Evolutionary conservation across 1,284 basidiomycete genomes (phyloP), one percentile per base, ranked within the genome.

Genomic region (Schizophyllum commune): DNA sequence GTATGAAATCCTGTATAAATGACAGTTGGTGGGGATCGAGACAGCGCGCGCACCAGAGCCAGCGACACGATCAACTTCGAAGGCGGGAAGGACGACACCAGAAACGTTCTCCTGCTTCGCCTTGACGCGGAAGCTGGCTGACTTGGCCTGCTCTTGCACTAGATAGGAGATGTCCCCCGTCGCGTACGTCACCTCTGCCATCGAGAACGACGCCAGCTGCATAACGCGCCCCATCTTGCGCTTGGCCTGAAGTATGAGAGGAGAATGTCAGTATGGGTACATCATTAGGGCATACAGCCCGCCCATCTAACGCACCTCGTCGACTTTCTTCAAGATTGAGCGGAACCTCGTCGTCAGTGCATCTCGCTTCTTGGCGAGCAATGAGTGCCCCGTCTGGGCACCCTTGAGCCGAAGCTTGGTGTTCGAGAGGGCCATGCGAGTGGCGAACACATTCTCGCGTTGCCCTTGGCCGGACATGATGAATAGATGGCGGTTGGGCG

Each of bases 181-280:
- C 39, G 95, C 88, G 76, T 99, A 99, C 32, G 94, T 95, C 64
- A 99, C 97, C 74, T 99, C 97, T 0, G 97, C 97, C 75, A 99
- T 89, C 53, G 94, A 96, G 82, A 99, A 98, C 55, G 96, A 97
- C 17, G 97, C 97, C 58, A 97, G 82, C 74, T 99, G 97, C 88
- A 99, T 97, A 32, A 99, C 96, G 65, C 91, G 83, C 52, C 97
- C 97, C 97, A 99, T 99, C 79, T 98, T 95, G 63, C 95, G 87
- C 76, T 99, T 99, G 17, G 97, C 96, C 93, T 96, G 55, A 52
- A 47, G 21, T 13, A 53, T 17, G 58, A 62, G 15, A 56, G 61
- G n/a, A 47, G 27, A 5, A 27, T 27, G 27, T 27, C 27, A 27
- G 27, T 27, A 27, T 27, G 27, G 27, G 5, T 27, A 27, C 27